Base-by-base conservation (phyloP, 805 yeast species). In the Starmerella vaccinii region DNA sequence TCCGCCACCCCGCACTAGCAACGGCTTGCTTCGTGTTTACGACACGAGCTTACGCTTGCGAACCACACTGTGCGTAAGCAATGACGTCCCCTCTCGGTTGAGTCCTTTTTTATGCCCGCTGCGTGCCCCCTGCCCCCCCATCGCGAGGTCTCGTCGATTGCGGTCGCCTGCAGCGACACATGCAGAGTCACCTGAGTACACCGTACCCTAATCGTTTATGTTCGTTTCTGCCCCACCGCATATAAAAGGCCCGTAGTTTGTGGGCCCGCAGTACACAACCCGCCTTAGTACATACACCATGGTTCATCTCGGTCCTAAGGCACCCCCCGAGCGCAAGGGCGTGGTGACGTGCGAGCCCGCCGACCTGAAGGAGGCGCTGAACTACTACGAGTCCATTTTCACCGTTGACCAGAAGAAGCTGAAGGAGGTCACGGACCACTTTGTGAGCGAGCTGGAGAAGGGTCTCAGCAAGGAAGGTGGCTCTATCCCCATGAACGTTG, bases 401-500 rank as follows among this genome's bases (percentile, higher is more conserved):
- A 73, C 80, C 1, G 82, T 85, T 33, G 62, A 81, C 21, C 71
- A 76, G 13, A 79, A 72, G 8, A 78, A 73, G 57, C 76, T 90
- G 64, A 73, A 74, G 59, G 68, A 72, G 52, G 80, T 90, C 68
- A 79, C 86, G 46, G 75, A 76, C 44, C 95, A 82, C 64, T 90
- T 90, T 68, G 76, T 82, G 49, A 52, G 66, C 23, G 97, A 90
- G 70, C 77, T 90, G 61, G 78, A 80, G 57, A 84, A 84, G 67
- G 97, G 97, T 54, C 75, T 84, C 59, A 35, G 52, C 54, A 51
- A 47, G 34, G 68, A 74, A 51, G 90, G 92, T 47, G 94, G 92
- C 52, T 82, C 82, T 67, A 86, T 87, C 63, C 97, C 98, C 55
- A 90, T 90, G 97, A 88, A 83, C 65, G 95, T 95, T 44, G 85